Base-by-base conservation (phyloP, 78 protist genomes). In the Dictyostelium capitatum region DNA sequence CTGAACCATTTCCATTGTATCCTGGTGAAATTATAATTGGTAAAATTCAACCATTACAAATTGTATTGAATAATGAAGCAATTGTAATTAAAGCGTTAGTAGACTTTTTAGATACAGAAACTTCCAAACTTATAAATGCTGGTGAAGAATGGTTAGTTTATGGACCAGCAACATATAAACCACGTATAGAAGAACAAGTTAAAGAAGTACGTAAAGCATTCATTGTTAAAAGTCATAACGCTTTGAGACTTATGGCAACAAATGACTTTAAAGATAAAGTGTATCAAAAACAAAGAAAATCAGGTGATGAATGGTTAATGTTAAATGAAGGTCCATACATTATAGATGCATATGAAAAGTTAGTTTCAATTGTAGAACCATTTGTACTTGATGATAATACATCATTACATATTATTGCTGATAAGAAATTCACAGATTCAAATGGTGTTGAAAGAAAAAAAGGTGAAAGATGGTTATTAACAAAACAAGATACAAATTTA, bases 91-190 rank as follows among this genome's bases (percentile, higher is more conserved):
- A 17, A 56, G 95, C 95, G n/a, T 23, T 89, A 6, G 82, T 90
- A 7, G 96, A 96, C 53, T 87, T 81, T 48, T 28, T 8, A 1
- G 96, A 83, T 48, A 23, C 23, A 1, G 41, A 37, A 11, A n/a
- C 17, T 1, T 56, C 46, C 0, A 43, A 32, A 25, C 15, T 23
- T 12, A 80, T 12, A 9, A 30, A n/a, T 11, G 95, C 96, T 7
- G 96, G 97, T n/a, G 95, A 93, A 10, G 96, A 96, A 82, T 96
- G 89, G 89, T 69, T 90, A 54, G 50, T 94, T 17, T 57, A 14
- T 19, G 97, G 96, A 1, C 96, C 97, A n/a, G 84, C 77, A 8
- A 95, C 96, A 1, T 95, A 94, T 82, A 37, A 54, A 19, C 96
- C 96, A 47, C 28, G 30, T 20, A 91, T 92, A 0, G 79, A 77